Percentiles rank a stretch among this genome's conserved stretches.
phyloP scores from a whole-genome alignment of 2,329 filamentous ascomycete genomes.

The Trichoderma brevicompactum region DNA sequence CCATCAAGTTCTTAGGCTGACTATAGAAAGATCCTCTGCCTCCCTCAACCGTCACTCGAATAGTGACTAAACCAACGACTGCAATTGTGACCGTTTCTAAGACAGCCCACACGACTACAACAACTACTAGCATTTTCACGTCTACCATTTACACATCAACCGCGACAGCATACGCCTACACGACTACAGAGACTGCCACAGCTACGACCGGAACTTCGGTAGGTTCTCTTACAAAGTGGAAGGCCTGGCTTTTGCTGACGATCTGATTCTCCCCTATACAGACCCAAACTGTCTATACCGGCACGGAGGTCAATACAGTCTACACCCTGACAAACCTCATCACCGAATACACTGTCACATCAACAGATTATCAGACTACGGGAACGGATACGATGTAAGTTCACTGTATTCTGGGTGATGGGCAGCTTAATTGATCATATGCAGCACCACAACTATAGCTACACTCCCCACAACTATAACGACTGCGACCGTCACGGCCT shows the following conservation, averaged over 20 bases:
- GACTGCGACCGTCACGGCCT: not conserved
- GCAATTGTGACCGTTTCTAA: conserved; percentile 11
- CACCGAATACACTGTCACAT: conserved; percentile 17
- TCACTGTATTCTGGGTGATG: not conserved
- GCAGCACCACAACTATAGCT: conserved; percentile 4
- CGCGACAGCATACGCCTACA: conserved; percentile 5
- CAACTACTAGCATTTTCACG: not conserved
- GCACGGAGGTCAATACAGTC: conserved; percentile 1
- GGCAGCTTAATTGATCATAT: not conserved
- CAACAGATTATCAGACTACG: conserved; percentile 8
- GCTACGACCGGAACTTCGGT: conserved; percentile 13
- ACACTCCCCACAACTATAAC: conserved; percentile 6
- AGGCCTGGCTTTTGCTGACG: not conserved
- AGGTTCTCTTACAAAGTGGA: not conserved
- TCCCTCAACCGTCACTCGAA: conserved; percentile 9
- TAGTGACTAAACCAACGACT: conserved; percentile 3
- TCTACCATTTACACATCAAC: conserved; percentile 15
- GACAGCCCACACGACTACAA: not conserved
- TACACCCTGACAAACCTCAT: conserved; percentile 6
- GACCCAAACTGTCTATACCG: not conserved
- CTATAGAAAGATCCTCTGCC: conserved; percentile 6
- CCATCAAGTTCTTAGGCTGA: not conserved
- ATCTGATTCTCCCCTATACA: not conserved
- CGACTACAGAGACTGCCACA: conserved; percentile 9
- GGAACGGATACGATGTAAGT: conserved; percentile 15